phyloP scores from a whole-genome alignment of 176 grass and related monocot genomes.

The Alopecurus myosuroides region DNA sequence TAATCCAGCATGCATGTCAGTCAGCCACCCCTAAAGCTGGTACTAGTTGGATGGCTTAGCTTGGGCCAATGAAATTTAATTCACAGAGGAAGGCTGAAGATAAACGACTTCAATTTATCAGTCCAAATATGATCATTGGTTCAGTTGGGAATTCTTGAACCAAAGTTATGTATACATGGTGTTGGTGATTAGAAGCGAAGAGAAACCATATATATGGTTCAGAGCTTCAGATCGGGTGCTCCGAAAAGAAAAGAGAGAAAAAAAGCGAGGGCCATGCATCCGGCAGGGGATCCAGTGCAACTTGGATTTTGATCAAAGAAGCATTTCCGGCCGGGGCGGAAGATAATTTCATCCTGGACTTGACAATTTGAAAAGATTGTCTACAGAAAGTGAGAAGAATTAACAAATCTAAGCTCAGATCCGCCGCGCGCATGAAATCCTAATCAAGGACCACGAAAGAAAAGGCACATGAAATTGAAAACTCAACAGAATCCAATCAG shows the following conservation, averaged over 20 bases:
- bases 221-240: constrained; percentile 34
- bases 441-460: constrained; percentile 28
- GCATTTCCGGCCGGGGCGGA: not conserved
- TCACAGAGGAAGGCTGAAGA: no score
- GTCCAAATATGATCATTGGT: not conserved
- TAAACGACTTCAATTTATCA: no score
- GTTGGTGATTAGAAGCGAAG: not conserved
- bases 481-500: not conserved
- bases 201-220: not conserved
- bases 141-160: not conserved
- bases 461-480: not conserved
- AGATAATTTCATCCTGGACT: not conserved
- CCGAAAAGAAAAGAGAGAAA: not conserved
- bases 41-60: not conserved
- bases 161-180: not conserved
- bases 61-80: no score
- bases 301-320: not conserved
- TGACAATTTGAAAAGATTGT: not conserved
- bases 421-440: constrained; percentile 4
- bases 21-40: not conserved
- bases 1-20: not conserved
- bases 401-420: constrained; percentile 29
- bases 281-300: not conserved
- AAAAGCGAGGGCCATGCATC: not conserved
- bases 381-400: not conserved